Evolutionary conservation across 2,329 filamentous ascomycete genomes (phyloP).

Genomic region (Cercospora zeae-maydis): DNA sequence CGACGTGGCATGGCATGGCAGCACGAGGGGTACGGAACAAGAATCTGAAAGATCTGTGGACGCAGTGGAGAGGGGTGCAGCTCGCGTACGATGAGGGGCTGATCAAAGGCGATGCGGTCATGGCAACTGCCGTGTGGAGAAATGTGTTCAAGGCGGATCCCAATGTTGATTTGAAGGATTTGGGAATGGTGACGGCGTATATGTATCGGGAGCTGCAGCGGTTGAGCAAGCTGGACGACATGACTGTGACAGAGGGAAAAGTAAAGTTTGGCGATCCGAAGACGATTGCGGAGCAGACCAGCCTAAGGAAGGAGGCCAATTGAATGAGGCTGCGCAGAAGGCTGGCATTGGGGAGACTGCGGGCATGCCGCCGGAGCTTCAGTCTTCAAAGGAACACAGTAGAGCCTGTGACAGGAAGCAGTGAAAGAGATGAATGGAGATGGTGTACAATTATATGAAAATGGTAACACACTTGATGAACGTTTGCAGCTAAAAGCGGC

Average conservation of each 20-base stretch:
- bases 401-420: background rate
- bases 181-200: conserved; percentile 62
- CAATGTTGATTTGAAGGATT: conserved; percentile 58
- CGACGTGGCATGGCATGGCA: conserved; percentile 67
- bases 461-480: background rate
- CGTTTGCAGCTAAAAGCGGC: background rate
- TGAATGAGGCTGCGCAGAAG: conserved; percentile 15
- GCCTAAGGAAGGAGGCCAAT: conserved; percentile 25
- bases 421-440: background rate
- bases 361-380: conserved; percentile 9
- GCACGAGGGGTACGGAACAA: conserved; percentile 55
- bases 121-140: conserved; percentile 83
- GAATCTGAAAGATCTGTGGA: conserved; percentile 79
- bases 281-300: conserved; percentile 38
- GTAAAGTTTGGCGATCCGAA: conserved; percentile 51
- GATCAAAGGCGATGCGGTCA: conserved; percentile 69
- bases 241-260: conserved; percentile 46
- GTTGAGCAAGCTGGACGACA: conserved; percentile 54
- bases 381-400: background rate
- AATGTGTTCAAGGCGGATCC: conserved; percentile 79
- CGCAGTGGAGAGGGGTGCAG: conserved; percentile 85
- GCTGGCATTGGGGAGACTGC: conserved; percentile 4
- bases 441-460: background rate
- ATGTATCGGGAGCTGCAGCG: conserved; percentile 56
- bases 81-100: conserved; percentile 82